Evolutionary conservation across 106 monocot species (phyloP).

Genomic region (Allium fistulosum): DNA sequence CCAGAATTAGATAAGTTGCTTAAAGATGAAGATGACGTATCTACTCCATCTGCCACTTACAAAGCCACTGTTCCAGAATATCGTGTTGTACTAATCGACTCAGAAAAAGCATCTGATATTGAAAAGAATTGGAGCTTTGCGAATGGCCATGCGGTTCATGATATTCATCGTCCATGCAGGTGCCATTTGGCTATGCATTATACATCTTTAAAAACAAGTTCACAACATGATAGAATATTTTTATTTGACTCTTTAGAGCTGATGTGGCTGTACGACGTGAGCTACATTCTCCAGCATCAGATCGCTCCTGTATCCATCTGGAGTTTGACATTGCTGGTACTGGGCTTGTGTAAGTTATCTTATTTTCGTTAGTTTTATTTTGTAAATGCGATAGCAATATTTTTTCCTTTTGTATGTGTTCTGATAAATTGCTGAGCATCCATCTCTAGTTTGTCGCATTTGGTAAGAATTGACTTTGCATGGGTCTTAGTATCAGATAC

Average conservation of each 20-base stretch:
- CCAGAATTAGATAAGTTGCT: constrained; percentile 58
- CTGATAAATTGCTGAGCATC: too few relatives aligned
- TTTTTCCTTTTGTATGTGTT: too few relatives aligned
- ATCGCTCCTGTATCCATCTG: constrained; percentile 88
- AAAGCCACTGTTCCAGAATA: constrained; percentile 61
- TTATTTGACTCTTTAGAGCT: constrained; percentile 20
- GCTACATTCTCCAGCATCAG: constrained; percentile 78
- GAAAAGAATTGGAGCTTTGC: constrained; percentile 33
- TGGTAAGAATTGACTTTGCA: too few relatives aligned
- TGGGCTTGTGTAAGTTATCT: constrained; percentile 48
- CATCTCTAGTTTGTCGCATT: too few relatives aligned
- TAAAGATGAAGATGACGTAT: constrained; percentile 40
- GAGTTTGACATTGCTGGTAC: constrained; percentile 89
- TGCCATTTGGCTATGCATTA: constrained; percentile 9
- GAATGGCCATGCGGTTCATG: constrained; percentile 63
- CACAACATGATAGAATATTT: not conserved
- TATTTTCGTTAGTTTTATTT: constrained; percentile 3
- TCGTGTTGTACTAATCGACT: constrained; percentile 44
- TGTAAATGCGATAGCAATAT: constrained; percentile 14
- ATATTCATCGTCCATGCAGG: constrained; percentile 85
- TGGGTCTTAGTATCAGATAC: too few relatives aligned
- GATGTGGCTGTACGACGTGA: constrained; percentile 74
- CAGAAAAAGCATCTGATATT: constrained; percentile 10
- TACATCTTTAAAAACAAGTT: not conserved
- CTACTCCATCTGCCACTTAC: constrained; percentile 35